These are phyloP conservation scores for Thelephora terrestris DNA, from an alignment of 1,284 basidiomycete species.

Conservation along the genomic window DNA sequence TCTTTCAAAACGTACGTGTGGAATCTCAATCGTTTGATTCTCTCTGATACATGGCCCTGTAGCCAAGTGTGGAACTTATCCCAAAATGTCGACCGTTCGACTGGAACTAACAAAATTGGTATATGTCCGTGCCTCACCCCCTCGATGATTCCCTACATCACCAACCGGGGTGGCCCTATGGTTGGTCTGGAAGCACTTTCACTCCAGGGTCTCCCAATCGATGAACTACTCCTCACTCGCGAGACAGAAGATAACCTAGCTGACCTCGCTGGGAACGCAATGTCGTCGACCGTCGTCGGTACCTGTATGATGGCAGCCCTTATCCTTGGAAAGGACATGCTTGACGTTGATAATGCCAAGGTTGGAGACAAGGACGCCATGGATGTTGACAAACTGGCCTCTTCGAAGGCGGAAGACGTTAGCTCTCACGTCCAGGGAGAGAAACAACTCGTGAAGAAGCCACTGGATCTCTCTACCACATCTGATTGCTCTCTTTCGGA, in stretches of 20 bases:
- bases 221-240: constrained; percentile 84
- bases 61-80: constrained; percentile 95
- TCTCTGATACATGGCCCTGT: constrained; percentile 7
- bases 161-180: constrained; percentile 94
- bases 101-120: constrained; percentile 70
- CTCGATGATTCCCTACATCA: constrained; percentile 94
- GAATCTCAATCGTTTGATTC: background rate
- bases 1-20: constrained; percentile 72
- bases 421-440: constrained; percentile 55
- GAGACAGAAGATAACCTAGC: constrained; percentile 92
- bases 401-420: constrained; percentile 19
- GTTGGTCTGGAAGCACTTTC: constrained; percentile 88
- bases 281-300: constrained; percentile 95
- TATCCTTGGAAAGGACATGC: constrained; percentile 50
- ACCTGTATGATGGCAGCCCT: constrained; percentile 82
- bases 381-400: constrained; percentile 27
- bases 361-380: constrained; percentile 54
- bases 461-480: constrained; percentile 62
- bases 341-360: constrained; percentile 53
- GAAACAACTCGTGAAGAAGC: constrained; percentile 48
- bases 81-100: constrained; percentile 90
- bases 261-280: constrained; percentile 92
- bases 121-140: constrained; percentile 91
- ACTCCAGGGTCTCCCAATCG: constrained; percentile 88
- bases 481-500: constrained; percentile 36